Percentiles rank a stretch among this genome's conserved stretches.
Evolutionary conservation across 2,329 filamentous ascomycete species (phyloP).

Genomic region (Fusarium goolgardi): DNA sequence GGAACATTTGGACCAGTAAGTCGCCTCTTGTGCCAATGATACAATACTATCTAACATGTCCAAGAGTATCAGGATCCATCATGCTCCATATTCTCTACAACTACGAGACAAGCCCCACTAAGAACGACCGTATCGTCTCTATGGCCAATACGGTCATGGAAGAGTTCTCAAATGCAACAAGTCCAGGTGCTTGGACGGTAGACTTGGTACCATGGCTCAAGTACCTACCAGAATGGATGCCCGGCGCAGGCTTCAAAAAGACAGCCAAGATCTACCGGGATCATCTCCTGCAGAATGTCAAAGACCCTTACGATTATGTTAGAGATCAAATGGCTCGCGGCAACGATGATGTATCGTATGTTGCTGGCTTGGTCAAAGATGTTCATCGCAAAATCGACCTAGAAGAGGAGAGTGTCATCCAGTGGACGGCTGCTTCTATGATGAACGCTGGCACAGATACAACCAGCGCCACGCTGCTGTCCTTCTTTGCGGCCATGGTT

Average conservation of each 20-base stretch:
- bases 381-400: constrained; percentile 1
- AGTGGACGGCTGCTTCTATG: constrained; percentile 27
- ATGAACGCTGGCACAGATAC: constrained; percentile 52
- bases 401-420: constrained; percentile 17
- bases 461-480: constrained; percentile 45
- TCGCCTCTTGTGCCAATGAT: rapidly evolving
- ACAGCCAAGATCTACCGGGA: constrained; percentile 1
- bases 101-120: neutral
- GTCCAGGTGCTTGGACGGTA: constrained; percentile 15
- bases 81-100: constrained; percentile 27
- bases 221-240: constrained; percentile 15
- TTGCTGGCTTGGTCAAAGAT: constrained; percentile 10
- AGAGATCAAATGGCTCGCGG: neutral
- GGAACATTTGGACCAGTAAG: constrained; percentile 14
- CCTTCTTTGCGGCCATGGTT: constrained; percentile 59
- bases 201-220: constrained; percentile 15
- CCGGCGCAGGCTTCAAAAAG: constrained; percentile 2
- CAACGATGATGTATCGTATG: constrained; percentile 9
- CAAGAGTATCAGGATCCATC: constrained; percentile 7
- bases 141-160: constrained; percentile 23
- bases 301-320: constrained; percentile 7
- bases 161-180: constrained; percentile 18
- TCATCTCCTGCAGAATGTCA: neutral
- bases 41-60: neutral
- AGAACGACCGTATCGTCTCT: constrained; percentile 8